Conservation (phyloP, 495 filamentous ascomycete genomes). For the Lentithecium fluviatile region DNA sequence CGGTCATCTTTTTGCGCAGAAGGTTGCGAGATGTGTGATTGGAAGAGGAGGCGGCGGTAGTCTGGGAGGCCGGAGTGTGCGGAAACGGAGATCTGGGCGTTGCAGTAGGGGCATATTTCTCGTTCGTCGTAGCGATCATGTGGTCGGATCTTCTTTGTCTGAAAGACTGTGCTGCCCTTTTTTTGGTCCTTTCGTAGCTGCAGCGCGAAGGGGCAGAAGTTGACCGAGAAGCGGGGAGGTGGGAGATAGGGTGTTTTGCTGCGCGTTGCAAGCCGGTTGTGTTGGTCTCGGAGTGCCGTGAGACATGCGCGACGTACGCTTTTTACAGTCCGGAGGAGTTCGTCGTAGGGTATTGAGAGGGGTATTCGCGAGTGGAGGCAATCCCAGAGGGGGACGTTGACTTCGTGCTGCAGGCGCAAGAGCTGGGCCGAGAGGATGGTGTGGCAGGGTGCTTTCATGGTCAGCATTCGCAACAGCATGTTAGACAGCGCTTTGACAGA, state of each 20-base stretch:
- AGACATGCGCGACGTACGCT: slow-evolving; percentile 19
- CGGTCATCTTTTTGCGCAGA: not conserved
- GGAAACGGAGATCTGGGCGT: slow-evolving; percentile 19
- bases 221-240: slow-evolving; percentile 31
- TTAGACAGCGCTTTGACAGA: too few relatives aligned
- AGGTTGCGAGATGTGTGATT: slow-evolving; percentile 8
- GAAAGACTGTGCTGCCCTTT: not conserved
- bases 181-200: slow-evolving; percentile 20
- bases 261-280: slow-evolving; percentile 2
- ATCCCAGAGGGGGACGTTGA: slow-evolving; percentile 20
- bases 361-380: slow-evolving; percentile 5
- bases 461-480: not conserved
- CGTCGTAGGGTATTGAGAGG: slow-evolving; percentile 12
- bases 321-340: slow-evolving; percentile 22
- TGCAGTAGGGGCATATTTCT: slow-evolving; percentile 29
- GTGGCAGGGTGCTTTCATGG: slow-evolving; percentile 20
- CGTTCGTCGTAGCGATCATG: slow-evolving; percentile 31
- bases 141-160: slow-evolving; percentile 20
- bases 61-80: slow-evolving; percentile 23
- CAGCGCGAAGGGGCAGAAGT: slow-evolving; percentile 25
- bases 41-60: slow-evolving; percentile 21
- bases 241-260: slow-evolving; percentile 10
- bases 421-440: slow-evolving; percentile 22
- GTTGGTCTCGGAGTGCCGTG: slow-evolving; percentile 25
- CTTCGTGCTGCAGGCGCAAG: slow-evolving; percentile 26